Percentiles rank a stretch among this genome's conserved stretches.
phyloP scores from a whole-genome alignment of 2,329 filamentous ascomycete species.

The Chaetomium sp. region DNA sequence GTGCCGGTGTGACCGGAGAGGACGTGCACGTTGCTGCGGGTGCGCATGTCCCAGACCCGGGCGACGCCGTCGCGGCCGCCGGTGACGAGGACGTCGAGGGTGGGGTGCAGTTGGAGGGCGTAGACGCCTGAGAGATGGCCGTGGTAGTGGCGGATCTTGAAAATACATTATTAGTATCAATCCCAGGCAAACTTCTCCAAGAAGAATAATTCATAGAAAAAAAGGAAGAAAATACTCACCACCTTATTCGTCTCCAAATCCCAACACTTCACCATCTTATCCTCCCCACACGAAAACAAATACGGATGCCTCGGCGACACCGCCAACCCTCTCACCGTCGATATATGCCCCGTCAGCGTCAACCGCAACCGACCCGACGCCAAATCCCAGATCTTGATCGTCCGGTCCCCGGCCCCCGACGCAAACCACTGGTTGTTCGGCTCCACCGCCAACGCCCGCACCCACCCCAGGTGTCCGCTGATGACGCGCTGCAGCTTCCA shows the following conservation, averaged over 20 bases:
- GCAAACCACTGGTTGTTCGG: constrained; percentile 98
- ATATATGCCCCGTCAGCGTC: constrained; percentile 90
- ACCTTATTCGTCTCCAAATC: constrained; percentile 99
- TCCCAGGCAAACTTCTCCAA: neutral
- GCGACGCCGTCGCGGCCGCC: constrained; percentile 92
- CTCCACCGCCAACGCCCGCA: constrained; percentile 81
- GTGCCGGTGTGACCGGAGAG: constrained; percentile 86
- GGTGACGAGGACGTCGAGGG: constrained; percentile 88
- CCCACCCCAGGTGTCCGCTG: constrained; percentile 93
- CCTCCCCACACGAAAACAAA: constrained; percentile 94
- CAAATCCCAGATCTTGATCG: constrained; percentile 98
- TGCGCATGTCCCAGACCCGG: constrained; percentile 97
- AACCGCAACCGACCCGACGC: constrained; percentile 77
- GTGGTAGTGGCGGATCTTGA: constrained; percentile 80
- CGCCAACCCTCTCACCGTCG: constrained; percentile 83
- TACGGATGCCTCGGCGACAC: constrained; percentile 93
- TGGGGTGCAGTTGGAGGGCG: constrained; percentile 86
- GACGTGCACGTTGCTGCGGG: constrained; percentile 90
- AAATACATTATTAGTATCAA: constrained; percentile 1
- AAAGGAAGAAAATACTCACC: constrained; percentile 6
- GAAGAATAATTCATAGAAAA: neutral
- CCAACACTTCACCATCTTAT: constrained; percentile 99
- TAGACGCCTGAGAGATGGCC: constrained; percentile 96
- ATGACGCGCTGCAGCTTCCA: constrained; percentile 99
- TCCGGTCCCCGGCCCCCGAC: constrained; percentile 87